A percentile compares a stretch with the other conserved stretches of the same genome.
These are phyloP conservation scores for Tricharina praecox DNA, from an alignment of 495 filamentous ascomycete genomes.

Conservation along the genomic window DNA sequence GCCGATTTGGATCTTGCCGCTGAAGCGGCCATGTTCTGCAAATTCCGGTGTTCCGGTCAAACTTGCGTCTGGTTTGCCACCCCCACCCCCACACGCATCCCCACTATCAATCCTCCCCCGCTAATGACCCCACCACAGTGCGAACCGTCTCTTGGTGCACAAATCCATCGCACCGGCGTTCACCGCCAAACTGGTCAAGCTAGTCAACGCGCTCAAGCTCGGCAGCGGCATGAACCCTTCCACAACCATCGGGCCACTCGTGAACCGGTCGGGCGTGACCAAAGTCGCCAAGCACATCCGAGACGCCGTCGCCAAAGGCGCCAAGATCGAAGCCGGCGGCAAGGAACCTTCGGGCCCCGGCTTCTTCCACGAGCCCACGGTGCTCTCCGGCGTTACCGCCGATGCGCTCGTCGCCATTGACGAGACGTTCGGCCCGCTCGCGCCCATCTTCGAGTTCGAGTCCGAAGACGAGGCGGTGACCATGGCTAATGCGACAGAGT, in stretches of 20 bases:
- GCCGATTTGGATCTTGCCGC: constrained; percentile 45
- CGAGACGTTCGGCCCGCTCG: constrained; percentile 48
- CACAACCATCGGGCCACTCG: constrained; percentile 40
- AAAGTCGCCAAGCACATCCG: constrained; percentile 52
- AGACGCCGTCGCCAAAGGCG: constrained; percentile 55
- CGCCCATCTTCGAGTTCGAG: constrained; percentile 21
- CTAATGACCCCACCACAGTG: not conserved
- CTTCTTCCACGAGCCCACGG: constrained; percentile 47
- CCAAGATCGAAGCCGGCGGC: constrained; percentile 34
- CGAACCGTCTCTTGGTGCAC: constrained; percentile 43
- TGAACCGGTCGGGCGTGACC: constrained; percentile 41
- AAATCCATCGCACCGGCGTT: constrained; percentile 56
- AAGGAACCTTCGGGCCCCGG: constrained; percentile 31
- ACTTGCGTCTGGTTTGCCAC: constrained; percentile 15
- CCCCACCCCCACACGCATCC: constrained; percentile 26
- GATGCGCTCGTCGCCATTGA: constrained; percentile 69
- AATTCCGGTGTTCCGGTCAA: constrained; percentile 33
- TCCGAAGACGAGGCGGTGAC: constrained; percentile 24
- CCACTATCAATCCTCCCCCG: no score
- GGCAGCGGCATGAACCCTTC: constrained; percentile 37
- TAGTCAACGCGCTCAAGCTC: constrained; percentile 46
- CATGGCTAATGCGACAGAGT: constrained; percentile 23
- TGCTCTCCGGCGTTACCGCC: constrained; percentile 51
- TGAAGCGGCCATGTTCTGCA: constrained; percentile 33
- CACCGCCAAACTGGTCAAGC: constrained; percentile 73